Evolutionary conservation across 2,329 filamentous ascomycete genomes (phyloP).

Genomic region (Hirsutella rhossiliensis): DNA sequence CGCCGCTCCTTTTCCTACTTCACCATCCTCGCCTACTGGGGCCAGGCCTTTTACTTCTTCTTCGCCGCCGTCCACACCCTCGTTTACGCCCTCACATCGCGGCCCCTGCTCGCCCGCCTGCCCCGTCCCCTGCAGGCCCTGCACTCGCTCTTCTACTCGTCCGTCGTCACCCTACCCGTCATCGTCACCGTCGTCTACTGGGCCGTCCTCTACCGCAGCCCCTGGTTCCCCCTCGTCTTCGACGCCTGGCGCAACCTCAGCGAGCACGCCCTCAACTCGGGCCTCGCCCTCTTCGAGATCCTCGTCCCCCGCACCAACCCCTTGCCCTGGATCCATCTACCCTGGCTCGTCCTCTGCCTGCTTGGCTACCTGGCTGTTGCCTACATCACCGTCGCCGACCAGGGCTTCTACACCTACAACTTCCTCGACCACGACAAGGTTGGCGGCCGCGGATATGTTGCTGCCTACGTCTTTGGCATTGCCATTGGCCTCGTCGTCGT

Average conservation of each 20-base stretch:
- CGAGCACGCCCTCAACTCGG: conserved; percentile 62
- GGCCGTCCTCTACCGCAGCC: conserved; percentile 41
- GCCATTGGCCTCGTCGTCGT: conserved; percentile 37
- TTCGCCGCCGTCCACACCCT: conserved; percentile 56
- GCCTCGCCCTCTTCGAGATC: conserved; percentile 67
- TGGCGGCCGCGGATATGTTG: conserved; percentile 35
- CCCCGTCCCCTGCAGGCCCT: conserved; percentile 51
- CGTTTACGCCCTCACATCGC: conserved; percentile 43
- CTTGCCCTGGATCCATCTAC: conserved; percentile 49
- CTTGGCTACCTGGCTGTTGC: conserved; percentile 61
- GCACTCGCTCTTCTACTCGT: conserved; percentile 53
- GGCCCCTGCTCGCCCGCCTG: conserved; percentile 44
- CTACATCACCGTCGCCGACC: conserved; percentile 57
- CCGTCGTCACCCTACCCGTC: conserved; percentile 50
- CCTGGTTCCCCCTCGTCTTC: conserved; percentile 40
- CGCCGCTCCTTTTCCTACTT: conserved; percentile 65
- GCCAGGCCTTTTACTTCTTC: conserved; percentile 66
- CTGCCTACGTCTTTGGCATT: conserved; percentile 52
- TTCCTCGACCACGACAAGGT: conserved; percentile 59
- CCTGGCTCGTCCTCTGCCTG: conserved; percentile 57
- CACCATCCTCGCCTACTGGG: conserved; percentile 74
- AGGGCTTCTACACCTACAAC: conserved; percentile 64
- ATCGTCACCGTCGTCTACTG: conserved; percentile 64
- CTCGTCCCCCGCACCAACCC: conserved; percentile 52
- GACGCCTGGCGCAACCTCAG: conserved; percentile 55